Base-by-base conservation (phyloP, 768 basidiomycete genomes). In the Termitomyces bulborhizus region DNA sequence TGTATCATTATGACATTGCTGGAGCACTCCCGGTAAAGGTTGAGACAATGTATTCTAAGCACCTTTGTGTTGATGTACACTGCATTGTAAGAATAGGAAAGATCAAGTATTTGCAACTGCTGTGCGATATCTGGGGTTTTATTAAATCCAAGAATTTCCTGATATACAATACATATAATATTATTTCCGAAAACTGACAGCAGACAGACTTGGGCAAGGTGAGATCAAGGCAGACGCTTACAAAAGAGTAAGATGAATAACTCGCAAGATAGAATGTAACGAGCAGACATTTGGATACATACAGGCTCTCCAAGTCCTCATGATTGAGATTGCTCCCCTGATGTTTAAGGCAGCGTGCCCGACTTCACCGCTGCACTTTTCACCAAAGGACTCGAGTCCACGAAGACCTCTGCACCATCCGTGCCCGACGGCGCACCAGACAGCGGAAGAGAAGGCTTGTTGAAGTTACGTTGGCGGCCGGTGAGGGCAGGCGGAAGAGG, bases 401-500 rank as follows among this genome's bases (percentile, higher is more conserved):
- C 37, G 26, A 51, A 47, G 49, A 63, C 61, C 43, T 65, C 63
- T 7, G 62, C 32, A 12, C 63, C 63, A 16, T 61, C 55, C 6
- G 42, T 46, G 6, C 57, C 45, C 18, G 62, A 61, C 13, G 60
- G 50, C 7, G 46, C 40, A 29, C 36, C 6, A 3, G 53, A 40
- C 27, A 57, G 41, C 7, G 60, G 61, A 24, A 60, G 56, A 9
- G 58, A 55, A 3, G 57, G 63, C 34, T 55, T 60, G 18, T 44
- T 45, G 12, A 54, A 34, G n/a, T 34, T 55, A 21, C 49, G 47
- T 46, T 53, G 56, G 31, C 52, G 62, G 24, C 57, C 50, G 16
- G 60, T 42, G 13, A 59, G 46, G 21, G 59, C 56, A 36, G 61
- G 64, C 13, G 54, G 46, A 3, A 70, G 62, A 1, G 80, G 78